These are phyloP conservation scores for Hyphopichia fennica DNA, from an alignment of 1,139 yeast genomes.

Conservation along the genomic window DNA sequence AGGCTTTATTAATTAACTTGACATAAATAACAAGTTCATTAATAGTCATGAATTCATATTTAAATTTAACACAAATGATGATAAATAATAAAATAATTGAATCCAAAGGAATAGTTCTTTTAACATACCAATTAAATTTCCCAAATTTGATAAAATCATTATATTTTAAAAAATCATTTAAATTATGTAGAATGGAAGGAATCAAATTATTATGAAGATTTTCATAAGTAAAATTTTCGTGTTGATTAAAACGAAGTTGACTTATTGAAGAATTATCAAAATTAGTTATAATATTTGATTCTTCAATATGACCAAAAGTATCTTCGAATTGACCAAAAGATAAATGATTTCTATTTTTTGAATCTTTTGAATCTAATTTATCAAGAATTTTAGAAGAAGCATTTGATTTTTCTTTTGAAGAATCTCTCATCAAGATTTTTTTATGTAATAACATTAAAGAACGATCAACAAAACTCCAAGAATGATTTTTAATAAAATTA, in stretches of 20 bases:
- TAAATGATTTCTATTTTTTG: slow-evolving; percentile 22
- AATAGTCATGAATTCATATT: slow-evolving; percentile 40
- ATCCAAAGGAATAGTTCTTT: slow-evolving; percentile 59
- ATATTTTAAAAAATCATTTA: slow-evolving; percentile 52
- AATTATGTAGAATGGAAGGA: slow-evolving; percentile 58
- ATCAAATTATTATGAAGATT: slow-evolving; percentile 53
- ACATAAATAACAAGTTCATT: slow-evolving; percentile 36
- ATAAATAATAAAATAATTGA: slow-evolving; percentile 56
- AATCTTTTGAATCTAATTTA: background rate
- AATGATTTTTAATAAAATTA: slow-evolving; percentile 48
- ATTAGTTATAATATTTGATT: slow-evolving; percentile 39
- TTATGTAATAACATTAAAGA: slow-evolving; percentile 56
- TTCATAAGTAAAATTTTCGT: slow-evolving; percentile 43
- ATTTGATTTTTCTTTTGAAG: slow-evolving; percentile 6
- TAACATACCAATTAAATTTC: slow-evolving; percentile 59
- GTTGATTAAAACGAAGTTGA: slow-evolving; percentile 35
- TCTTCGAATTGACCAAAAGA: slow-evolving; percentile 42
- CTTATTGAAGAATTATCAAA: slow-evolving; percentile 35
- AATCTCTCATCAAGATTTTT: slow-evolving; percentile 43
- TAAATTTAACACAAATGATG: slow-evolving; percentile 53
- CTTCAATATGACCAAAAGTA: slow-evolving; percentile 41
- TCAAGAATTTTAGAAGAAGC: background rate
- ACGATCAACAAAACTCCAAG: slow-evolving; percentile 57
- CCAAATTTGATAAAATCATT: slow-evolving; percentile 51
- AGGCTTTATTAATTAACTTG: slow-evolving; percentile 42